These are phyloP conservation scores for Clathrospora elynae DNA, from an alignment of 2,329 filamentous ascomycete species.

Conservation along the genomic window DNA sequence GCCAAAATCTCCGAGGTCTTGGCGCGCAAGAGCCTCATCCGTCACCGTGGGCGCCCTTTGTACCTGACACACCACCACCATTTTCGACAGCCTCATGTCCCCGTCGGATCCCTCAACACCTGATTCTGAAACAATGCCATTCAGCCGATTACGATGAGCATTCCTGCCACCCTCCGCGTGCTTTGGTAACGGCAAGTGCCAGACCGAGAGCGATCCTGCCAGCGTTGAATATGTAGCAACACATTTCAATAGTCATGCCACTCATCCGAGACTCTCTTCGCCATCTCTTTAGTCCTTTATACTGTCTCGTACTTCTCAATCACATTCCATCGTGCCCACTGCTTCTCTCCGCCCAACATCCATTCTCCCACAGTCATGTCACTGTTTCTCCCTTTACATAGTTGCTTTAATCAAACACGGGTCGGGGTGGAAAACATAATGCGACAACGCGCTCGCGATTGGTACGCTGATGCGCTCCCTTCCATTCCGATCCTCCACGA, in stretches of 20 bases:
- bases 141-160: neutral
- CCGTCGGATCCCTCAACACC: neutral
- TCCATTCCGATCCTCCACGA: conserved; percentile 35
- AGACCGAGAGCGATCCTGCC: neutral
- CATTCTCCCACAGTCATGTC: neutral
- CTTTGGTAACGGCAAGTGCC: neutral
- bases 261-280: neutral
- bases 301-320: neutral
- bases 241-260: neutral
- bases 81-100: conserved; percentile 8
- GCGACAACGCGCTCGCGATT: conserved; percentile 23
- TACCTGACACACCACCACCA: conserved; percentile 6
- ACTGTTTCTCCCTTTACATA: conserved; percentile 15
- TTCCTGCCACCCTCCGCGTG: neutral
- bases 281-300: neutral
- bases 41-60: neutral
- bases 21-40: conserved; percentile 1
- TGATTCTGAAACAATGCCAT: neutral
- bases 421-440: conserved; percentile 16
- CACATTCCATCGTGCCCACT: too few relatives aligned
- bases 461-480: conserved; percentile 26
- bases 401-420: too few relatives aligned
- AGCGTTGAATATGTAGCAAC: neutral
- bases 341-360: too few relatives aligned
- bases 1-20: conserved; percentile 9